phyloP scores from a whole-genome alignment of 2,329 filamentous ascomycete genomes.

The Ascocoryne sarcoides region DNA sequence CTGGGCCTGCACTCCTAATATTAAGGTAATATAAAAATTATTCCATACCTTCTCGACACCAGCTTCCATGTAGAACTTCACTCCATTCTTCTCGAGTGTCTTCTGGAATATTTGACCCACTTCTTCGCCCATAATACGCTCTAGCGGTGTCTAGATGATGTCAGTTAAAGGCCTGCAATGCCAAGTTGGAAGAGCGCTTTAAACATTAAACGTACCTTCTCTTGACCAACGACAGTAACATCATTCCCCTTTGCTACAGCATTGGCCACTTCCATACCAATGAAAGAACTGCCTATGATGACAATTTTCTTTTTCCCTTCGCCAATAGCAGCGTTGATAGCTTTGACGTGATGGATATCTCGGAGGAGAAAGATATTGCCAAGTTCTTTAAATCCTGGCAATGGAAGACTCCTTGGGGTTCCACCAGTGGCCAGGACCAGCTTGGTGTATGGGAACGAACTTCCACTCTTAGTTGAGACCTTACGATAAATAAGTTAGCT shows the following conservation, averaged over 20 bases:
- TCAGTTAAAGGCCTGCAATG: neutral
- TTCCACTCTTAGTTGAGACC: conserved; percentile 66
- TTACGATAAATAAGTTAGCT: conserved; percentile 62
- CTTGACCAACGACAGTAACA: conserved; percentile 84
- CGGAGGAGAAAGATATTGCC: conserved; percentile 82
- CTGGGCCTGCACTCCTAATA: too few species aligned
- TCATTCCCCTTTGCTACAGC: conserved; percentile 70
- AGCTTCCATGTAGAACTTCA: conserved; percentile 80
- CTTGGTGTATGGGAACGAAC: conserved; percentile 71
- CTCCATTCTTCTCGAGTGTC: conserved; percentile 72
- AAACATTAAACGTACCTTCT: conserved; percentile 74
- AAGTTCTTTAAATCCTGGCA: conserved; percentile 79
- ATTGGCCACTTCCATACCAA: conserved; percentile 95
- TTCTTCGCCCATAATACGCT: conserved; percentile 73
- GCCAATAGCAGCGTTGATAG: conserved; percentile 71
- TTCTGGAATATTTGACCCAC: conserved; percentile 76
- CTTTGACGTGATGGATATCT: conserved; percentile 65
- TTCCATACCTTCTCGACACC: conserved; percentile 52
- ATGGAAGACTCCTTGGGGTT: conserved; percentile 62
- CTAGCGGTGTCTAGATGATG: conserved; percentile 47
- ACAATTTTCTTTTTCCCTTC: conserved; percentile 86
- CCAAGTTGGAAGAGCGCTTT: too few species aligned
- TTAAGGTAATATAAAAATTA: neutral
- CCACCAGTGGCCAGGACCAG: conserved; percentile 87
- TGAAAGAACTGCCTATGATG: conserved; percentile 87